Evolutionary conservation across 306 rosid species (phyloP), one percentile per base, ranked within the genome.

Genomic region (Prunus fruticosa): DNA sequence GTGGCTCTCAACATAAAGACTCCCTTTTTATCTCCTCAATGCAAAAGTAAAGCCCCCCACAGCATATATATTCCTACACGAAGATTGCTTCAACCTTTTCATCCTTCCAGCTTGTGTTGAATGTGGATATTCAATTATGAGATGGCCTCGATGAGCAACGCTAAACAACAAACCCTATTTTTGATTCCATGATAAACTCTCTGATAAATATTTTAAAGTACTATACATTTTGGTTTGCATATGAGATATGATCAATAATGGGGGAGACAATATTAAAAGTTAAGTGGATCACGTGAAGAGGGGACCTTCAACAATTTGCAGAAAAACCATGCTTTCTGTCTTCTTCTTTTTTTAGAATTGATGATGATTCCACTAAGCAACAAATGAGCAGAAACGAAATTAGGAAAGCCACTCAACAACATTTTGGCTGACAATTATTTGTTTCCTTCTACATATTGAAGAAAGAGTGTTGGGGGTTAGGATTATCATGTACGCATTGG

Each of bases 231-330:
- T 20, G n/a, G 19, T 8, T 38, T 8, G n/a, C 52, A 6, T 41
- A 30, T 22, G n/a, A 14, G 12, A 12, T 47, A 22, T 19, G 30
- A 28, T 7, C 72, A 71, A 71, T 71, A 71, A 64, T 52, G 72
- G 47, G 52, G 67, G 77, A 51, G 71, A 67, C 77, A 64, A 56
- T 45, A 67, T 34, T 45, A 51, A 72, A 34, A 25, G 67, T 12
- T 52, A 78, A 58, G 20, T 50, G 65, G 71, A 52, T 27, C n/a
- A 64, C 49, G 16, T n/a, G 49, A 49, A 49, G 22, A 46, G 61
- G 63, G 46, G 23, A 25, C 65, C 11, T 32, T 54, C 52, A 34
- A 34, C 65, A 32, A 30, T 61, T 57, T n/a, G 14, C 25, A 56
- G 38, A 32, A 71, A 54, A 54, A 54, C 64, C n/a, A 71, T 20